Base-by-base conservation (phyloP, 768 basidiomycete species). In the Russula earlei region DNA sequence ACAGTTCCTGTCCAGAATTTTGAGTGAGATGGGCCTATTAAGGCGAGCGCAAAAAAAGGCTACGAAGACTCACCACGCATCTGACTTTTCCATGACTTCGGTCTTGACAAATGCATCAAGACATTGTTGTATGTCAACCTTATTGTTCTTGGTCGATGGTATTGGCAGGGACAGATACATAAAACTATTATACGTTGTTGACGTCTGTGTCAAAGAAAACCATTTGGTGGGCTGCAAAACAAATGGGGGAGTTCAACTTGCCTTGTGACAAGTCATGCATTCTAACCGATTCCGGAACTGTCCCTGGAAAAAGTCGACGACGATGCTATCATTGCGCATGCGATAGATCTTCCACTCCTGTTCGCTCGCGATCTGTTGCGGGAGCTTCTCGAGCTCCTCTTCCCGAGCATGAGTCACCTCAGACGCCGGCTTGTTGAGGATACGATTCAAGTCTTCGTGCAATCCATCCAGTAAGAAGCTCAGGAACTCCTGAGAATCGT, bases 271-370 rank as follows among this genome's bases (percentile, higher is more conserved):
- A 4, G 87, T 95, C 67, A 92, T 66, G 69, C 95, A 99, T 64
- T 89, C 80, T 71, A 99, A 69, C 52, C 84, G 77, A 71, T 87
- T 97, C 60, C 91, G 76, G 69, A 96, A 97, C 69, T 98, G 96
- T 11, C 95, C 95, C 71, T 98, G 95, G 75, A 99, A 97, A 66
- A 86, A 89, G 70, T 97, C 94, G 27, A 98, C 96, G 51, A 99
- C 85, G 52, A 98, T 71, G 64, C 88, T 91, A 67, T 99, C 91
- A 66, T 97, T 92, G 54, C 90, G 79, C 73, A 82, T 81, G 67
- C 82, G 82, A 77, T 96, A 98, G 37, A 85, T 79, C 59, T 81
- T 76, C 95, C 95, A 99, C 71, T 97, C 95, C 65, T 88, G 81
- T 62, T 91, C 87, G 67, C 89, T 87, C 19, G 93, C 93, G 61